Conservation (phyloP, 2,329 filamentous ascomycete species). For the Zymoseptoria tritici region DNA sequence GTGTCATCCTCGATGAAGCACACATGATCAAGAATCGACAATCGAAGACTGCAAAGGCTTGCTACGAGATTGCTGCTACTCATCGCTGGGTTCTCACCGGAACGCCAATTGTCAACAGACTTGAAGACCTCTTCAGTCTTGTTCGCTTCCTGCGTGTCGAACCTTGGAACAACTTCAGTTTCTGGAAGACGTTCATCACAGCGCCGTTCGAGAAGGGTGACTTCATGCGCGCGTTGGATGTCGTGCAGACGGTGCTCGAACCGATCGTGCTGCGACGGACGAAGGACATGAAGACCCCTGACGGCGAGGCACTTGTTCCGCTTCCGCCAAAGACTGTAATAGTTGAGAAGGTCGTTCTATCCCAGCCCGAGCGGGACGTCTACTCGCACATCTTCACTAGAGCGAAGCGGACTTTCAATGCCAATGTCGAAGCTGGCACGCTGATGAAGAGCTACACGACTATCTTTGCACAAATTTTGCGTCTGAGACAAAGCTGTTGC, state of each 20-base stretch:
- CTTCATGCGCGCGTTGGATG: conserved; percentile 85
- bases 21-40: conserved; percentile 82
- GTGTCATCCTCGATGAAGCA: conserved; percentile 89
- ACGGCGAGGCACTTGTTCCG: conserved; percentile 71
- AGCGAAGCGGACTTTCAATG: conserved; percentile 75
- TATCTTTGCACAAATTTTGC: conserved; percentile 92
- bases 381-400: conserved; percentile 84
- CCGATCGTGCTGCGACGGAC: conserved; percentile 91
- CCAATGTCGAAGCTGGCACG: conserved; percentile 84
- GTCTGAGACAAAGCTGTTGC: conserved; percentile 87
- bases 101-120: conserved; percentile 90
- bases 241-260: conserved; percentile 93
- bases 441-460: conserved; percentile 93
- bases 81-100: conserved; percentile 93
- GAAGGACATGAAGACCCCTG: conserved; percentile 95
- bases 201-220: conserved; percentile 94
- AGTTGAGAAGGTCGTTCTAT: conserved; percentile 83
- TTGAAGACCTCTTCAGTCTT: conserved; percentile 90
- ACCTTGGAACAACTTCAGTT: conserved; percentile 97
- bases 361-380: conserved; percentile 75
- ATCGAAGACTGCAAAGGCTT: conserved; percentile 91
- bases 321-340: conserved; percentile 73
- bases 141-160: conserved; percentile 90
- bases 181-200: conserved; percentile 98
- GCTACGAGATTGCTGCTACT: conserved; percentile 76